Percentiles rank a stretch among this genome's conserved stretches.
These are phyloP conservation scores for Physcomitrium patens DNA, from an alignment of 225 moss, liverwort and hornwort genomes.

Conservation along the genomic window DNA sequence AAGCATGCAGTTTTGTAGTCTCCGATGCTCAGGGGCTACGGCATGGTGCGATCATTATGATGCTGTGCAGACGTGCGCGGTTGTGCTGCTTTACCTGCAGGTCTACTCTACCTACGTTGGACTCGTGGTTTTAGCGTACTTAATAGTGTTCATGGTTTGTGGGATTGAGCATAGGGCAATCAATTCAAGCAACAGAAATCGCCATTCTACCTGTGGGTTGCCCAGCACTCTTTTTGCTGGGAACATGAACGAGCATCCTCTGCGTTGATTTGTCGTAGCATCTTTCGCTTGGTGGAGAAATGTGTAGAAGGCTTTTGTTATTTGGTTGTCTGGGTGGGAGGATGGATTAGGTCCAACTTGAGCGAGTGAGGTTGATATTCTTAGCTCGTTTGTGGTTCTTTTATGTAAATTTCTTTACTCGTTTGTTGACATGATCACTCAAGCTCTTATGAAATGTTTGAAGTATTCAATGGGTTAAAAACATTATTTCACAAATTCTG, in stretches of 20 bases:
- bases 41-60: conserved; percentile 55
- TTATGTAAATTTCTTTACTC: too few relatives aligned
- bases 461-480: too few relatives aligned
- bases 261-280: background rate
- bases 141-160: background rate
- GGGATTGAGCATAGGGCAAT: background rate
- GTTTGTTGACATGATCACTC: too few relatives aligned
- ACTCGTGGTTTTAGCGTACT: background rate
- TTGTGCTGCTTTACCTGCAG: conserved; percentile 93
- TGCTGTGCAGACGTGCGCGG: conserved; percentile 52
- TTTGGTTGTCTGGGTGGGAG: too few relatives aligned
- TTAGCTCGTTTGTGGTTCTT: background rate
- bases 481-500: too few relatives aligned
- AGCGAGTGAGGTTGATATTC: background rate
- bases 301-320: background rate
- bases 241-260: too few relatives aligned
- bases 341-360: background rate
- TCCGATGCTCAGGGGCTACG: conserved; percentile 41
- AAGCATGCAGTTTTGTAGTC: conserved; percentile 35
- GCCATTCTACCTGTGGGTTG: background rate
- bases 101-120: conserved; percentile 28
- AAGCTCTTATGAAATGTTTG: too few relatives aligned
- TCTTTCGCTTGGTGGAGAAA: background rate
- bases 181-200: background rate
- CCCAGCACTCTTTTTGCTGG: background rate